Base-by-base conservation (phyloP, 2,329 filamentous ascomycete genomes). In the Cladosporium phlei region DNA sequence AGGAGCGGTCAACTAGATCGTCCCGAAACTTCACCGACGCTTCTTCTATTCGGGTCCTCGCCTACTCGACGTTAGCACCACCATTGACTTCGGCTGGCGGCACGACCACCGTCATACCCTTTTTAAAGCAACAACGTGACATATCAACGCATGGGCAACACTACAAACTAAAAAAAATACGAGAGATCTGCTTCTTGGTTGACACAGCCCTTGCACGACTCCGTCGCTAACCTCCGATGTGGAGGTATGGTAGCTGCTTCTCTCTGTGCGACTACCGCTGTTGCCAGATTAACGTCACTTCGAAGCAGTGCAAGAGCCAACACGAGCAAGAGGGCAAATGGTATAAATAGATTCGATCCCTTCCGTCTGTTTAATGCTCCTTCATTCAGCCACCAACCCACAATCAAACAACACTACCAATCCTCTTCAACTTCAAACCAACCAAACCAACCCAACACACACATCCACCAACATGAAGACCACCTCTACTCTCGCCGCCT, bases 381-480 rank as follows among this genome's bases (percentile, higher is more conserved):
- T 33, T 32, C 38, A 24, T 12, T 33, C 28, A 20, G 33, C n/a
- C 19, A 25, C 39, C 30, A 17, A 27, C 14, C 21, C 19, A 28
- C 17, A 30, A 40, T 7, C 34, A 38, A 38, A 12, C 38, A 39
- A 28, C n/a, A 33, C 16, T 17, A 33, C 30, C 14, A n/a, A 17
- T 22, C 17, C 32, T 20, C n/a, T n/a, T n/a, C n/a, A n/a, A n/a
- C 24, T 25, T 11, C 24, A 25, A 25, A 6, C 24, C 24, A 38
- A 28, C 16, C 24, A 38, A 20, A 17, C 30, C 17, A 14, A n/a
- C 24, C 22, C 20, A 20, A 17, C 10, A 17, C 16, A 38, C 27
- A 16, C 22, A 24, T 24, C 30, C 17, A 20, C 21, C 28, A 58
- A 35, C 29, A 63, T 63, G 58, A 57, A 57, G 49, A n/a, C 48